These are phyloP conservation scores for Stemphylium lycopersici DNA, from an alignment of 2,329 filamentous ascomycete species.

Conservation along the genomic window DNA sequence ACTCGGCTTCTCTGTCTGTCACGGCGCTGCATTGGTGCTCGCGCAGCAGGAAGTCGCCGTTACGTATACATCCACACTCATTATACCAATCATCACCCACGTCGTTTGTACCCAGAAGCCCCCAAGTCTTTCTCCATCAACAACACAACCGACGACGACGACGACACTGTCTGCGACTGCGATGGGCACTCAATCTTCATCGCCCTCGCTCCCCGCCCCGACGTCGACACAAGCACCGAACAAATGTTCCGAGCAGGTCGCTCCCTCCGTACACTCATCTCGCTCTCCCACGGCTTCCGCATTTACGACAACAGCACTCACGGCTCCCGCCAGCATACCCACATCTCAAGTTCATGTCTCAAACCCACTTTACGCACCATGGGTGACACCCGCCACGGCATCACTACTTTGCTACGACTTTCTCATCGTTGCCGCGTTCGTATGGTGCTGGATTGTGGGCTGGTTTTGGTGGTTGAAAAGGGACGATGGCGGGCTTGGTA, in stretches of 20 bases:
- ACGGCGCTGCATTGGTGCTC: background rate
- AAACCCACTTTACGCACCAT: background rate
- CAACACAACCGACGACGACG: background rate
- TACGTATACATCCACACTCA: background rate
- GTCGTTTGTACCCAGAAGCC: background rate
- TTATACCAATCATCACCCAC: background rate
- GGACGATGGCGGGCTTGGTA: background rate
- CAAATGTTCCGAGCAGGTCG: too few relatives aligned
- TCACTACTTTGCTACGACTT: conserved; percentile 30
- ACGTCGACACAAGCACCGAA: too few relatives aligned
- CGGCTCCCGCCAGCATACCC: background rate
- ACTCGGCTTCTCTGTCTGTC: background rate
- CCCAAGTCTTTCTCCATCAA: background rate
- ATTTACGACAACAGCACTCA: background rate
- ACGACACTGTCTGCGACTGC: background rate
- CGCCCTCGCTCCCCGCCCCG: too few relatives aligned
- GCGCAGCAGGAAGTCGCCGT: background rate
- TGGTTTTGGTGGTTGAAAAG: conserved; percentile 13
- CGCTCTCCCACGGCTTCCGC: background rate
- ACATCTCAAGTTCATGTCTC: background rate
- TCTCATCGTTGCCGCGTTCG: conserved; percentile 11
- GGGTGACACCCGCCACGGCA: conserved; percentile 17
- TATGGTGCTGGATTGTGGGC: conserved; percentile 21
- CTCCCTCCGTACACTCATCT: background rate
- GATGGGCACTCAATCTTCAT: background rate